Evolutionary conservation across 768 basidiomycete species (phyloP).

Genomic region (Inosperma sp.): DNA sequence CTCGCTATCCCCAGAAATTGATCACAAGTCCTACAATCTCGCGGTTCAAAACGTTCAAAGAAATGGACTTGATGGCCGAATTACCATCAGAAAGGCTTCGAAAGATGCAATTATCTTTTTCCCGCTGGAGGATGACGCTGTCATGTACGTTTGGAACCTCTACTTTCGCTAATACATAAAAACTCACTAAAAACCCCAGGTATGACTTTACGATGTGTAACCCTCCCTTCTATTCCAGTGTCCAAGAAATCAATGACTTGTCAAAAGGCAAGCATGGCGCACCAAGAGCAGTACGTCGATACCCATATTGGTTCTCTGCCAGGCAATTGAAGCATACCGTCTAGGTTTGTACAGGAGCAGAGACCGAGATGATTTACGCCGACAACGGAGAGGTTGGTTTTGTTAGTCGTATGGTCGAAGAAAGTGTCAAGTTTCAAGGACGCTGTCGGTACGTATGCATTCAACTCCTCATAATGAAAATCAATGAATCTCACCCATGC

Average conservation of each 20-base stretch:
- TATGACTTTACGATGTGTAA: slow-evolving; percentile 92
- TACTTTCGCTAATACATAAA: background rate
- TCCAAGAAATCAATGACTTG: slow-evolving; percentile 58
- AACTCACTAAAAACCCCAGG: slow-evolving; percentile 24
- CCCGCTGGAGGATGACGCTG: slow-evolving; percentile 26
- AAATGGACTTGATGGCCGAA: slow-evolving; percentile 52
- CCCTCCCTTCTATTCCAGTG: slow-evolving; percentile 87
- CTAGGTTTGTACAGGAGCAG: slow-evolving; percentile 82
- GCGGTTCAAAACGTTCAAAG: slow-evolving; percentile 53
- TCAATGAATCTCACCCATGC: background rate
- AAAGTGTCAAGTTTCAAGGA: slow-evolving; percentile 51
- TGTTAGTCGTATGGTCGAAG: slow-evolving; percentile 69
- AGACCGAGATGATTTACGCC: slow-evolving; percentile 80
- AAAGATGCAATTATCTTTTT: slow-evolving; percentile 43
- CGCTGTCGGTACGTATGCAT: slow-evolving; percentile 51
- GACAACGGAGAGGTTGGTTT: slow-evolving; percentile 82
- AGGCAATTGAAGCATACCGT: background rate
- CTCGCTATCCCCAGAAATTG: slow-evolving; percentile 53
- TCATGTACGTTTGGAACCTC: slow-evolving; percentile 11
- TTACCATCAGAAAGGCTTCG: slow-evolving; percentile 42
- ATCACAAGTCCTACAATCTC: slow-evolving; percentile 50
- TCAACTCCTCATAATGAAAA: background rate
- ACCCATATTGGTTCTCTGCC: background rate
- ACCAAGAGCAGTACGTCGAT: slow-evolving; percentile 62
- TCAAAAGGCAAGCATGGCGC: slow-evolving; percentile 57